Percentiles rank a stretch among this genome's conserved stretches.
Conservation (phyloP, 1,139 yeast species). For the Taphrina flavorubra region DNA sequence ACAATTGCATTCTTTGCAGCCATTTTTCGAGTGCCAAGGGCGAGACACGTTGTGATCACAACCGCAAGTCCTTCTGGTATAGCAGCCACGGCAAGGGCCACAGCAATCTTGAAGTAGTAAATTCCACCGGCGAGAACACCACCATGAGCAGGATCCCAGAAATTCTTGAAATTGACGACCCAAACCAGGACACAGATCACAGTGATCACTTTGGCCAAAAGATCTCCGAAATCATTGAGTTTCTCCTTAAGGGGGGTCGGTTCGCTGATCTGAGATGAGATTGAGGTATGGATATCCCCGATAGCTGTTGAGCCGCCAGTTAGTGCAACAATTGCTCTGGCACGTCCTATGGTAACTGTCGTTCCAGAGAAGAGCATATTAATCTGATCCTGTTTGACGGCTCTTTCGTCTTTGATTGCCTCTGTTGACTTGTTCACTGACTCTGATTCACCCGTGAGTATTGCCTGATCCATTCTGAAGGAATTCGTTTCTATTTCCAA, state of each 20-base stretch:
- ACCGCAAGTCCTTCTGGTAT: slow-evolving; percentile 61
- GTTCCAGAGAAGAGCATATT: slow-evolving; percentile 59
- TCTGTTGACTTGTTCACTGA: slow-evolving; percentile 54
- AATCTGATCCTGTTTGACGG: slow-evolving; percentile 58
- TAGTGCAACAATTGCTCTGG: slow-evolving; percentile 55
- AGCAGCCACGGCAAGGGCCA: slow-evolving; percentile 61
- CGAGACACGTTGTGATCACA: slow-evolving; percentile 60
- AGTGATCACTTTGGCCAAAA: slow-evolving; percentile 56
- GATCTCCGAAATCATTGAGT: slow-evolving; percentile 55
- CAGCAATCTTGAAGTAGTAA: slow-evolving; percentile 60
- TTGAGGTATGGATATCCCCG: slow-evolving; percentile 56
- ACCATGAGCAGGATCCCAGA: slow-evolving; percentile 55
- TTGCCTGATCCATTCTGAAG: slow-evolving; percentile 59
- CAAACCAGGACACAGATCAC: slow-evolving; percentile 56
- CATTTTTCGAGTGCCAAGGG: slow-evolving; percentile 61
- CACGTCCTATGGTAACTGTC: slow-evolving; percentile 58
- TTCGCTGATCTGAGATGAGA: slow-evolving; percentile 52
- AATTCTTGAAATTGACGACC: slow-evolving; percentile 55
- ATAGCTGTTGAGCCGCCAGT: slow-evolving; percentile 58
- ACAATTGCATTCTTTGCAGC: slow-evolving; percentile 59
- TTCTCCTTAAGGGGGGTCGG: slow-evolving; percentile 52
- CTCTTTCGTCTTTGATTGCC: slow-evolving; percentile 49
- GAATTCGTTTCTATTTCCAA: slow-evolving; percentile 51
- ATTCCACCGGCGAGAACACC: slow-evolving; percentile 57
- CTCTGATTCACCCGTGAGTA: slow-evolving; percentile 59